Percentiles rank a stretch among this genome's conserved stretches.
Conservation (phyloP, 1,139 yeast genomes). For the Geotrichum restrictum region DNA sequence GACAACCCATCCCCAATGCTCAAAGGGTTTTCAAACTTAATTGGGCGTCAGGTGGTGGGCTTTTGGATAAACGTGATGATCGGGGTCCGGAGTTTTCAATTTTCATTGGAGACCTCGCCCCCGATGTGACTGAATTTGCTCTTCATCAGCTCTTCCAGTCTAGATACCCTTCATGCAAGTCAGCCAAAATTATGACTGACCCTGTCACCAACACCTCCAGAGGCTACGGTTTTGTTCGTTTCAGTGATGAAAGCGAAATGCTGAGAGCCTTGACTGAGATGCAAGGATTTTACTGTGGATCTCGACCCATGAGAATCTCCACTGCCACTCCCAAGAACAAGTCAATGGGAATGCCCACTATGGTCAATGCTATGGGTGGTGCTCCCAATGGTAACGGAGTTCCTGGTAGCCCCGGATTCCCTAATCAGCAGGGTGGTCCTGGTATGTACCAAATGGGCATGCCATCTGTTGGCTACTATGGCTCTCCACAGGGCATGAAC, state of each 20-base stretch:
- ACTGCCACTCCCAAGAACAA: conserved; percentile 65
- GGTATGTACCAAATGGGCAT: conserved; percentile 28
- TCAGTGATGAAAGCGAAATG: conserved; percentile 66
- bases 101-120: conserved; percentile 81
- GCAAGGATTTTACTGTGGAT: conserved; percentile 75
- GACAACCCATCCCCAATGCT: conserved; percentile 61
- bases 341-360: conserved; percentile 28
- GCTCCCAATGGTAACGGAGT: conserved; percentile 13
- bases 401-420: conserved; percentile 14
- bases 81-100: conserved; percentile 60
- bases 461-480: conserved; percentile 35
- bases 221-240: conserved; percentile 91
- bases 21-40: conserved; percentile 66
- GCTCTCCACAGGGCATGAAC: conserved; percentile 41
- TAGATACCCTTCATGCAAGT: conserved; percentile 69
- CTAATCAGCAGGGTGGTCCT: conserved; percentile 18
- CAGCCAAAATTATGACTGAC: conserved; percentile 84
- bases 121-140: conserved; percentile 69
- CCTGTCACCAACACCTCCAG: conserved; percentile 69
- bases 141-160: conserved; percentile 66
- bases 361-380: conserved; percentile 13
- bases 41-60: conserved; percentile 79
- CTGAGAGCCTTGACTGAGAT: conserved; percentile 71
- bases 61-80: conserved; percentile 37
- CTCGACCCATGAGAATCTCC: conserved; percentile 73